Base-by-base conservation (phyloP, 352 stramenopile species). In the Pythium volutum region DNA sequence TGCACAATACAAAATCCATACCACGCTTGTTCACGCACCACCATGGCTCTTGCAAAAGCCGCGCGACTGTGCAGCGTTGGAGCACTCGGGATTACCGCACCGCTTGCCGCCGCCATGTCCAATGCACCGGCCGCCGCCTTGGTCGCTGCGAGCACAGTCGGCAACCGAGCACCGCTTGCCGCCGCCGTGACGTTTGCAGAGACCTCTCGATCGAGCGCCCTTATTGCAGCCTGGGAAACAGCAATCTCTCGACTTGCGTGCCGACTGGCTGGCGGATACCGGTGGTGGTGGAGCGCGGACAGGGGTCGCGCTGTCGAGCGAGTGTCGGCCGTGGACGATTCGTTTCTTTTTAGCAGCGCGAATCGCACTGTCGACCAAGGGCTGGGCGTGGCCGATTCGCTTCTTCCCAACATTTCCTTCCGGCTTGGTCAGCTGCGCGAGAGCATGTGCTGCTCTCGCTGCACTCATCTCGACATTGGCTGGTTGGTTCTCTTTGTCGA, bases 1-100 rank as follows among this genome's bases (percentile, higher is more conserved):
- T n/a, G n/a, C 36, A 43, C 36, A 43, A 20, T 7, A 20, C 36
- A 39, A 38, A 4, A 36, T 36, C 31, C 25, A 23, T 4, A 33
- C 2, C 16, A 22, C 9, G 38, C 4, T 10, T 5, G 23, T 8
- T 51, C 27, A 42, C 52, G n/a, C 72, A 91, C 87, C 87, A 73
- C 87, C 87, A 27, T 96, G 87, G 34, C 71, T 92, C 66, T 96
- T 96, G 75, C 87, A 96, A 0, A 93, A 66, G 34, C 87, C 87
- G 22, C 79, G 79, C 23, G 83, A 94, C 55, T 93, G 84, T 2
- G 85, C 84, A 0, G 84, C 91, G 55, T 95, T 95, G 29, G 81
- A 83, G 73, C 86, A 95, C 29, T 69, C 76, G 57, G 66, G 38
- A 20, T 70, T 63, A 9, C 74, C 66, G 38, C 86, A 95, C 1